These are phyloP conservation scores for Fomitiporia mediterranea DNA, from an alignment of 1,284 basidiomycete genomes.

Conservation along the genomic window DNA sequence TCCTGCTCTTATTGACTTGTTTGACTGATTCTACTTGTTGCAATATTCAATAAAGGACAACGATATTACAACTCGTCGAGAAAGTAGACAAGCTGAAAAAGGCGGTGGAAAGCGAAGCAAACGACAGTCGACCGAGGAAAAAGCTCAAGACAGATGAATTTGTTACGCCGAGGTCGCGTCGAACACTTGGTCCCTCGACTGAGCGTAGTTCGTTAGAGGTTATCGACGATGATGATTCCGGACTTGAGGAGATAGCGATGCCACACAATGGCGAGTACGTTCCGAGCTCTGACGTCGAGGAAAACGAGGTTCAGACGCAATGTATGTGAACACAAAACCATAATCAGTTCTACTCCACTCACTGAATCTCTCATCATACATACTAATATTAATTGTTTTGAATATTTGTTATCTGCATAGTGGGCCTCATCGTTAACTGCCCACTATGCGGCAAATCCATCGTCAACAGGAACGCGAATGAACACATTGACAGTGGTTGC, in stretches of 20 bases:
- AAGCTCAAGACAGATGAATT: neutral
- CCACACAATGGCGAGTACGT: conserved; percentile 15
- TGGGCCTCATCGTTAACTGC: conserved; percentile 41
- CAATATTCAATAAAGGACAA: conserved; percentile 31
- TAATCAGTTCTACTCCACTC: too few species aligned
- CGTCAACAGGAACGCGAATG: conserved; percentile 44
- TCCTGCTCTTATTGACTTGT: neutral
- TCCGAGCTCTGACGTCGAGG: conserved; percentile 18
- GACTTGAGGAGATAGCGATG: conserved; percentile 8
- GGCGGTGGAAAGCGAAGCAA: neutral
- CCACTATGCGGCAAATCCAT: conserved; percentile 51
- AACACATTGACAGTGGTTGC: conserved; percentile 57
- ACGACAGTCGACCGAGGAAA: conserved; percentile 9
- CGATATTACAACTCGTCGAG: conserved; percentile 32
- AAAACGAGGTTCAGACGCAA: conserved; percentile 10
- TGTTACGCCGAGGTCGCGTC: neutral
- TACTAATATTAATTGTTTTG: neutral
- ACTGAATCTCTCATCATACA: neutral
- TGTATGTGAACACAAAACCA: conserved; percentile 1
- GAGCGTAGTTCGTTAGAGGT: neutral
- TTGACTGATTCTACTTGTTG: neutral
- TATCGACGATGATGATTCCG: conserved; percentile 9
- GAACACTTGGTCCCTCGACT: neutral
- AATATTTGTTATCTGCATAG: conserved; percentile 21
- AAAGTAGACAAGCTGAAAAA: conserved; percentile 7